Base-by-base conservation (phyloP, 192 early-diverging fungal genomes). In the Pilaira anomala region DNA sequence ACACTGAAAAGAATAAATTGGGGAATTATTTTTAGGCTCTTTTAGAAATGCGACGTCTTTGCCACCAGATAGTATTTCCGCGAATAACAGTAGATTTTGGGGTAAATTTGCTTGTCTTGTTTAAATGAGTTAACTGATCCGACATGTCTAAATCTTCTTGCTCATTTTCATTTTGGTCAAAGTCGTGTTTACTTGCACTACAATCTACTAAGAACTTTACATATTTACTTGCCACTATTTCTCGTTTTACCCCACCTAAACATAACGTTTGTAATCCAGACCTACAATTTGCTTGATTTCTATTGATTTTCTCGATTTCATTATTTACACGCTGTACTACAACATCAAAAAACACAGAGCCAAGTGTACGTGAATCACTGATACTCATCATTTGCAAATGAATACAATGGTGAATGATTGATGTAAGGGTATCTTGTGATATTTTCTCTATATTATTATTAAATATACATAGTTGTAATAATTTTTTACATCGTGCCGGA, bases 51-150 rank as follows among this genome's bases (percentile, higher is more conserved):
- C 45, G 59, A 14, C 64, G 64, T 28, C 71, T 53, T 48, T 72
- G 60, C 71, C 71, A 72, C 71, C 71, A 72, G 30, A 72, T 63
- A 12, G 71, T 67, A 26, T 40, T 66, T 57, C 64, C 64, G 19
- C 63, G 64, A 24, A 72, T 48, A n/a, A 72, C 65, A 29, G 63
- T 72, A 16, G 60, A 25, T 45, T 72, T 72, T 19, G 63, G 63
- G 41, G 65, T 60, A 45, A 57, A 52, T 60, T 44, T 55, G 41
- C 44, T 61, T 39, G 28, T 48, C 13, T 24, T 46, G 19, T 45
- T 54, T 48, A 54, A 51, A 14, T 26, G 45, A 30, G 54, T 29
- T 16, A 46, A 16, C 7, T 26, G 48, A 2, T 51, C 18, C 16
- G n/a, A 26, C 6, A 50, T 30, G 21, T 68, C 67, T 30, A 46